Evolutionary conservation across 768 basidiomycete genomes (phyloP).

Genomic region (Pulveroboletus sp.): DNA sequence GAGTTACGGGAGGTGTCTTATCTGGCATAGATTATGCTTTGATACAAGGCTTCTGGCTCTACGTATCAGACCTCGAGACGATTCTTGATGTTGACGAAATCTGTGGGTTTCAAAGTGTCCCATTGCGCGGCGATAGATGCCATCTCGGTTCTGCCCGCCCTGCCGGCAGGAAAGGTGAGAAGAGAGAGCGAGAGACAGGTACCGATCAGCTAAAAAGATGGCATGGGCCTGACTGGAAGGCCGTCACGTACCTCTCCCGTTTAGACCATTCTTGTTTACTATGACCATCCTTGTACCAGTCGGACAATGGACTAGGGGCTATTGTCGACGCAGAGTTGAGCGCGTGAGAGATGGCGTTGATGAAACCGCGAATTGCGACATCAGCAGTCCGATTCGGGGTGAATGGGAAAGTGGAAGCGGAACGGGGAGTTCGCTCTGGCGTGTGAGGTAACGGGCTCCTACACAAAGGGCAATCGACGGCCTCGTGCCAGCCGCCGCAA

Average conservation of each 20-base stretch:
- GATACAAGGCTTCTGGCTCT: neutral
- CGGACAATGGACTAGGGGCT: constrained; percentile 36
- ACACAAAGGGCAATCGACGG: constrained; percentile 67
- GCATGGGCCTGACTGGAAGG: constrained; percentile 21
- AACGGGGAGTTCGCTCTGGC: constrained; percentile 50
- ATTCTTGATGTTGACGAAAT: constrained; percentile 53
- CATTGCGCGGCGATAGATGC: constrained; percentile 45
- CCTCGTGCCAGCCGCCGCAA: constrained; percentile 67
- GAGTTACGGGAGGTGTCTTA: constrained; percentile 14
- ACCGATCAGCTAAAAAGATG: constrained; percentile 8
- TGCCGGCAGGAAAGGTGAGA: constrained; percentile 24
- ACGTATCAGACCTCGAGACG: constrained; percentile 49
- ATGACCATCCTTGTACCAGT: constrained; percentile 53
- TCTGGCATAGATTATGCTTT: constrained; percentile 20
- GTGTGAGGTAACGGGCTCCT: constrained; percentile 51
- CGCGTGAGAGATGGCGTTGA: constrained; percentile 48
- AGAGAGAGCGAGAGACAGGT: neutral
- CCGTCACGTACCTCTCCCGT: constrained; percentile 44
- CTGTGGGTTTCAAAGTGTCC: constrained; percentile 45
- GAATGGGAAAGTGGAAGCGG: constrained; percentile 55
- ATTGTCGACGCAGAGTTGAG: constrained; percentile 30
- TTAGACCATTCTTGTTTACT: constrained; percentile 55
- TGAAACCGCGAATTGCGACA: constrained; percentile 47
- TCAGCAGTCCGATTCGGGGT: constrained; percentile 60
- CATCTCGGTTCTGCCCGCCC: constrained; percentile 59